Percentiles rank a stretch among this genome's conserved stretches.
Conservation (phyloP, 345 rosid species). For the Heritiera fomes region DNA sequence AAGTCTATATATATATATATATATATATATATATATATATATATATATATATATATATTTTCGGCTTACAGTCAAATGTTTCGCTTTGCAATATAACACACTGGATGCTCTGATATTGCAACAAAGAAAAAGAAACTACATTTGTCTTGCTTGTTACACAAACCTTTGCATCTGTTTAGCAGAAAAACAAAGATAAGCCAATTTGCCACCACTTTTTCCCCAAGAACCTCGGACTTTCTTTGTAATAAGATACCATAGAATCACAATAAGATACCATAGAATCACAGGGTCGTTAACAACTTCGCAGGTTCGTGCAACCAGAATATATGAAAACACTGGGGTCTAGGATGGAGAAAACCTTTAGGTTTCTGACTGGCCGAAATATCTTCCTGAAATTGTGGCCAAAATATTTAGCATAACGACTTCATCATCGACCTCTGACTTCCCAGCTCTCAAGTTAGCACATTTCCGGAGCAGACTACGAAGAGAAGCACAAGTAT, state of each 20-base stretch:
- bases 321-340: background rate
- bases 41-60: too few species aligned
- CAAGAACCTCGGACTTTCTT: background rate
- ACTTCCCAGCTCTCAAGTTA: slow-evolving; percentile 58
- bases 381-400: slow-evolving; percentile 72
- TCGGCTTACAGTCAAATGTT: background rate
- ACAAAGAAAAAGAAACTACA: background rate
- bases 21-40: too few species aligned
- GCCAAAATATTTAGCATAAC: slow-evolving; percentile 74
- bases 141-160: background rate
- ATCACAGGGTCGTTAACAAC: background rate
- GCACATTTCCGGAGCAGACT: slow-evolving; percentile 78
- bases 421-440: slow-evolving; percentile 66
- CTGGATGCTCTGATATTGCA: background rate
- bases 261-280: background rate
- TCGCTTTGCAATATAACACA: background rate
- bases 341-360: background rate
- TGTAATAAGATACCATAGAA: background rate
- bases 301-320: background rate
- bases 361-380: slow-evolving; percentile 67
- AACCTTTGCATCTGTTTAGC: background rate
- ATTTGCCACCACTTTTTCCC: background rate
- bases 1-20: too few species aligned
- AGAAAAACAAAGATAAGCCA: too few species aligned
- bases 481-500: slow-evolving; percentile 66